phyloP scores from a whole-genome alignment of 176 grass and related monocot genomes.

The Bolboschoenus planiculmis region DNA sequence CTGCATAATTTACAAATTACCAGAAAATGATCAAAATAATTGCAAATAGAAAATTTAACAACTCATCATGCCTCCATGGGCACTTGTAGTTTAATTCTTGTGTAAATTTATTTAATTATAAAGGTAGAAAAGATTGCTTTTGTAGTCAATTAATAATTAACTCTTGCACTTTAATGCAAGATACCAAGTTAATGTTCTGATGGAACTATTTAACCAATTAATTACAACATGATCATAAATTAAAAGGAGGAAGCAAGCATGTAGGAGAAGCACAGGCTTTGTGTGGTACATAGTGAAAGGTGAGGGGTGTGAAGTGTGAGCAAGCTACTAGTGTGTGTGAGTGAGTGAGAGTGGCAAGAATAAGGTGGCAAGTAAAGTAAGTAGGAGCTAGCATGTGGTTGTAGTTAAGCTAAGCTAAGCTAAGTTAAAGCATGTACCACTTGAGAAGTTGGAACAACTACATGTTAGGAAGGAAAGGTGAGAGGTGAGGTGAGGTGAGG shows the following conservation, averaged over 20 bases:
- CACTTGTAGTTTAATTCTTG: neutral
- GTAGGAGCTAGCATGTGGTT: conserved; percentile 29
- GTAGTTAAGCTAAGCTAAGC: conserved; percentile 34
- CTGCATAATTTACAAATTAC: neutral
- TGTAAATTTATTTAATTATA: neutral
- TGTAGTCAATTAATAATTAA: neutral
- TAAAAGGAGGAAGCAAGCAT: neutral
- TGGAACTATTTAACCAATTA: neutral
- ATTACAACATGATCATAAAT: neutral
- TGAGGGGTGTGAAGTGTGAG: conserved; percentile 16
- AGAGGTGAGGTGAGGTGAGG: no score
- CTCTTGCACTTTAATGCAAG: neutral
- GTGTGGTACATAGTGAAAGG: conserved; percentile 10
- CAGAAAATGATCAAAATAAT: neutral
- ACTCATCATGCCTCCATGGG: neutral
- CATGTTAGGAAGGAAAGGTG: neutral
- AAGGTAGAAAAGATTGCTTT: neutral
- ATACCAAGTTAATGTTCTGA: conserved; percentile 7
- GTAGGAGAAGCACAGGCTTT: conserved; percentile 22
- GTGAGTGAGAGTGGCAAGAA: conserved; percentile 29
- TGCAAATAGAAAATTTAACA: neutral
- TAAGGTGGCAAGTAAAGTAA: conserved; percentile 24
- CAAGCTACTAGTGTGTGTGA: conserved; percentile 14
- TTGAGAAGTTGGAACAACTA: conserved; percentile 26
- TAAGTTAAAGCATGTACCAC: conserved; percentile 14